These are phyloP conservation scores for Paramecium pentaurelia DNA, from an alignment of 73 alveolate genomes.

Conservation along the genomic window DNA sequence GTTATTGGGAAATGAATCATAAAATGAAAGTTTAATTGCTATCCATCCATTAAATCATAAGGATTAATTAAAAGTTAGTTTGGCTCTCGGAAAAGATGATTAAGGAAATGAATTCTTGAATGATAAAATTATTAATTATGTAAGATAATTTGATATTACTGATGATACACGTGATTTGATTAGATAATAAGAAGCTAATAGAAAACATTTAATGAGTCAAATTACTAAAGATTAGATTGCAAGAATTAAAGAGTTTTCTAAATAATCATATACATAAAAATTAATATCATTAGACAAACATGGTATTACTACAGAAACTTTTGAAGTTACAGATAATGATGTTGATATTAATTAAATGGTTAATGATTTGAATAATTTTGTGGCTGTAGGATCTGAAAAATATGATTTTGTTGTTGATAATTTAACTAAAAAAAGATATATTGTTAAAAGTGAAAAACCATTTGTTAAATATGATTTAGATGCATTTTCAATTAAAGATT, in stretches of 20 bases:
- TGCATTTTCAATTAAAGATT: background rate
- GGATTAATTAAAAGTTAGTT: background rate
- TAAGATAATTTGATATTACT: conserved; percentile 18
- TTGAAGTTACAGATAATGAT: background rate
- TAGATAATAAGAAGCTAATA: background rate
- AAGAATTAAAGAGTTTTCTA: background rate
- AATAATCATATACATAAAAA: background rate
- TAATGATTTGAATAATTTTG: background rate
- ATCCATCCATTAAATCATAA: background rate
- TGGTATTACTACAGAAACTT: conserved; percentile 27
- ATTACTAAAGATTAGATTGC: background rate
- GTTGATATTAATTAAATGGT: background rate
- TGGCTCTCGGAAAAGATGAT: background rate
- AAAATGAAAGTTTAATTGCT: background rate
- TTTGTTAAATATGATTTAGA: background rate
- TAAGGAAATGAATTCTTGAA: background rate
- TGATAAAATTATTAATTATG: background rate
- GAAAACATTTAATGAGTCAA: background rate
- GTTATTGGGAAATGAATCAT: background rate
- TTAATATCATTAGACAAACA: background rate
- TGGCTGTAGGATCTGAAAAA: background rate
- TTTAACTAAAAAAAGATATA: background rate
- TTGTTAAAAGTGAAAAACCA: conserved; percentile 20
- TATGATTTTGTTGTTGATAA: background rate
- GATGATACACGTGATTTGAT: background rate